A percentile compares a stretch with the other conserved stretches of the same genome.
Conservation (phyloP, 2,329 filamentous ascomycete species). For the Claviceps sp. region DNA sequence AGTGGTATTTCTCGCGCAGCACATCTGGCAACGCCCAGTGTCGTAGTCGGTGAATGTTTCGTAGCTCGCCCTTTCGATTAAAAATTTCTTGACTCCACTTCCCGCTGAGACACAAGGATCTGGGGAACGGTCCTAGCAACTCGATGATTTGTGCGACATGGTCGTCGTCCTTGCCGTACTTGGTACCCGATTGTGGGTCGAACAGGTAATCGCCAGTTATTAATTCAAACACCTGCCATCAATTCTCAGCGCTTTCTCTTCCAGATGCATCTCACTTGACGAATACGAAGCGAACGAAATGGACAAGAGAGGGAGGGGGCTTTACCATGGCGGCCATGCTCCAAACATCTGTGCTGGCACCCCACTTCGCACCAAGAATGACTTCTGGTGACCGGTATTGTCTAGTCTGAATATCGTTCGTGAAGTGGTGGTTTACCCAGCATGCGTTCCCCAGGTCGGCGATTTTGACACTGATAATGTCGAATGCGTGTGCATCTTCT, state of each 20-base stretch:
- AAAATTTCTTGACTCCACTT: slow-evolving; percentile 99
- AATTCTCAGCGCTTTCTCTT: not conserved
- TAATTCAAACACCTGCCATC: slow-evolving; percentile 72
- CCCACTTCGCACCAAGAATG: slow-evolving; percentile 94
- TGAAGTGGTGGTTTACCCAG: slow-evolving; percentile 98
- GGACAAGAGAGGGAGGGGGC: too few relatives aligned
- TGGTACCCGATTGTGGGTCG: slow-evolving; percentile 94
- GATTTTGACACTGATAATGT: slow-evolving; percentile 96
- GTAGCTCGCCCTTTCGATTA: slow-evolving; percentile 90
- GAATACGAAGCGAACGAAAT: not conserved
- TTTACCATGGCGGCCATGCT: slow-evolving; percentile 98
- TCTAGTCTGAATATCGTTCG: slow-evolving; percentile 95
- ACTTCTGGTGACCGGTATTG: slow-evolving; percentile 97
- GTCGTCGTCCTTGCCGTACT: slow-evolving; percentile 98
- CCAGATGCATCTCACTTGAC: not conserved
- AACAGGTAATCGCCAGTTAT: slow-evolving; percentile 98
- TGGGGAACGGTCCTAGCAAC: slow-evolving; percentile 83
- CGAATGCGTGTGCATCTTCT: slow-evolving; percentile 43
- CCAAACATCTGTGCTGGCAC: slow-evolving; percentile 98
- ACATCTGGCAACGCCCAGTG: slow-evolving; percentile 95
- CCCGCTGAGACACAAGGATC: slow-evolving; percentile 77
- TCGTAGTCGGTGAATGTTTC: slow-evolving; percentile 90
- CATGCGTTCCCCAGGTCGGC: slow-evolving; percentile 96
- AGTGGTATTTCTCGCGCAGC: slow-evolving; percentile 92
- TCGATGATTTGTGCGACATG: slow-evolving; percentile 99